Conservation (phyloP, 179 eudicot species). For the Silene noctiflora region DNA sequence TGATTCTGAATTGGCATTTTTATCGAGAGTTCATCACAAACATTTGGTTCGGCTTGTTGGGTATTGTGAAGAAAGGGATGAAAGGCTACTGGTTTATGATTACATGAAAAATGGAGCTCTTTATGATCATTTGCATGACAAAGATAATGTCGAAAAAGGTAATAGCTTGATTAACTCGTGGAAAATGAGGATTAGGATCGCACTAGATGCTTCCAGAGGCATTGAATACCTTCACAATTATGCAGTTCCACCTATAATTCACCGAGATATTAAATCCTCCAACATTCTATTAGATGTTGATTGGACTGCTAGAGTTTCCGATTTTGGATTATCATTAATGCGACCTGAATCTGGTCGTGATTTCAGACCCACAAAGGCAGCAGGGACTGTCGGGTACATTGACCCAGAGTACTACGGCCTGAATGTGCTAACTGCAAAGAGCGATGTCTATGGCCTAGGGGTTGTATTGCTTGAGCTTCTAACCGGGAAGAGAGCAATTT, state of each 20-base stretch:
- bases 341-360: slow-evolving; percentile 51
- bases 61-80: slow-evolving; percentile 84
- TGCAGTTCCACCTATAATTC: slow-evolving; percentile 93
- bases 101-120: slow-evolving; percentile 90
- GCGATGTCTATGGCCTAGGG: slow-evolving; percentile 95
- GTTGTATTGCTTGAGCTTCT: slow-evolving; percentile 81
- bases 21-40: slow-evolving; percentile 85
- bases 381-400: slow-evolving; percentile 90
- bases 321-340: slow-evolving; percentile 79
- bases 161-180: slow-evolving; percentile 66
- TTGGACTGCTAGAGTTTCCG: slow-evolving; percentile 92
- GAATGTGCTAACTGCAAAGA: slow-evolving; percentile 77
- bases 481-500: slow-evolving; percentile 83
- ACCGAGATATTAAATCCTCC: slow-evolving; percentile 86
- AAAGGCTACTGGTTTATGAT: slow-evolving; percentile 81
- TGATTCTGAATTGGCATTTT: slow-evolving; percentile 77
- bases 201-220: slow-evolving; percentile 84
- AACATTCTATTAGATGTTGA: slow-evolving; percentile 72
- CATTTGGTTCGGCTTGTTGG: slow-evolving; percentile 93
- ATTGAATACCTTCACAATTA: slow-evolving; percentile 90
- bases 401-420: slow-evolving; percentile 92
- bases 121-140: slow-evolving; percentile 71
- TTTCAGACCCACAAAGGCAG: slow-evolving; percentile 59
- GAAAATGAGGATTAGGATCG: slow-evolving; percentile 81
- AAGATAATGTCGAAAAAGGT: slow-evolving; percentile 54